Percentiles rank a stretch among this genome's conserved stretches.
Conservation (phyloP, 805 yeast genomes). For the Myxozyma lipomycoides region DNA sequence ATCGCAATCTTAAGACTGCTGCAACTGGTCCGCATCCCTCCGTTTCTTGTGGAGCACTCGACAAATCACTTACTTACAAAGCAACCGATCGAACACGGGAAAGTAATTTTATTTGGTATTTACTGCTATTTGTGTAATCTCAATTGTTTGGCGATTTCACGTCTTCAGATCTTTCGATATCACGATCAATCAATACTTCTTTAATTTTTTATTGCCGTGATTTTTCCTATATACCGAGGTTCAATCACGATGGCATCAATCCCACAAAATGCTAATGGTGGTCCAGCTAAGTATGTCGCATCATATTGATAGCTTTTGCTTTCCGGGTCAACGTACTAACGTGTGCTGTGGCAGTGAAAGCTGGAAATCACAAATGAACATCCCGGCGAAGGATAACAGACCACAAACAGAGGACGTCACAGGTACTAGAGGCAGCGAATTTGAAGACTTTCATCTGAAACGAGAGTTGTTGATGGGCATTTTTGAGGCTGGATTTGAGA, state of each 20-base stretch:
- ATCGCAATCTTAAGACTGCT: too few relatives aligned
- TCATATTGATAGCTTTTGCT: neutral
- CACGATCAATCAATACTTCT: too few relatives aligned
- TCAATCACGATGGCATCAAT: neutral
- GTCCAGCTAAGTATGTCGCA: neutral
- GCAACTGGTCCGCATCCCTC: too few relatives aligned
- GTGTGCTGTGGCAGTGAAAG: constrained; percentile 26
- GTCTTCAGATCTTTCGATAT: too few relatives aligned
- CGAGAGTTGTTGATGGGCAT: constrained; percentile 96
- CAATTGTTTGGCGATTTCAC: too few relatives aligned
- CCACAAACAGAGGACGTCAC: constrained; percentile 91
- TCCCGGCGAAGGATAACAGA: constrained; percentile 84
- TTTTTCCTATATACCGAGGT: neutral
- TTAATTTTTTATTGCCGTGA: neutral
- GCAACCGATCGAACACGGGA: too few relatives aligned
- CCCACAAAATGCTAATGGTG: neutral
- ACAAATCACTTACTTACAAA: too few relatives aligned
- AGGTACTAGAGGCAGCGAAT: constrained; percentile 81
- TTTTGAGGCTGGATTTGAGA: constrained; percentile 97
- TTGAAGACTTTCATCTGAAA: constrained; percentile 87
- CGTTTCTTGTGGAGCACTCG: too few relatives aligned
- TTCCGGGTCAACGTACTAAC: neutral
- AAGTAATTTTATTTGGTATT: too few relatives aligned
- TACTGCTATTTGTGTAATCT: too few relatives aligned
- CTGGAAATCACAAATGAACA: constrained; percentile 71